phyloP scores from a whole-genome alignment of 495 filamentous ascomycete species.

The Penicillium manginii region DNA sequence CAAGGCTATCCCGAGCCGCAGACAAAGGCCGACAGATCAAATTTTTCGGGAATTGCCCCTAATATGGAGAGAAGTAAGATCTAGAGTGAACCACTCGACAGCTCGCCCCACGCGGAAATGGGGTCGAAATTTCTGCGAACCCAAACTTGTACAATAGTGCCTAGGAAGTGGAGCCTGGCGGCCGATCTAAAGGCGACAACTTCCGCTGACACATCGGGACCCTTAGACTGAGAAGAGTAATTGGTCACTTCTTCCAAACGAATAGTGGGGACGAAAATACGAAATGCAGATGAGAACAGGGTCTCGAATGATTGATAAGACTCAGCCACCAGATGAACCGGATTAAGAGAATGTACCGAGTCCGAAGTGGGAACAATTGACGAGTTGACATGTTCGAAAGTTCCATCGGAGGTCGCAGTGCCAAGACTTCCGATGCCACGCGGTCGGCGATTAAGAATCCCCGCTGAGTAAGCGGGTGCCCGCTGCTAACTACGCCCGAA shows the following conservation, averaged over 20 bases:
- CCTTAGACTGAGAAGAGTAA: too few relatives aligned
- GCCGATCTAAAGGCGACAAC: neutral
- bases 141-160: conserved; percentile 3
- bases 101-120: conserved; percentile 1
- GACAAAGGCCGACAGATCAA: neutral
- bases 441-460: neutral
- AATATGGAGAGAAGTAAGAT: neutral
- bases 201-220: conserved; percentile 11
- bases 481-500: too few relatives aligned
- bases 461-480: conserved; percentile 15
- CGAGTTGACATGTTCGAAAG: too few relatives aligned
- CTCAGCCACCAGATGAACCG: too few relatives aligned
- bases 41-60: neutral
- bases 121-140: conserved; percentile 15
- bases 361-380: too few relatives aligned
- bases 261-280: too few relatives aligned
- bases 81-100: neutral
- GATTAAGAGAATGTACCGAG: neutral
- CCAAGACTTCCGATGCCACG: conserved; percentile 6
- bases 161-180: neutral
- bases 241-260: too few relatives aligned
- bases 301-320: too few relatives aligned
- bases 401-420: conserved; percentile 1
- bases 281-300: neutral
- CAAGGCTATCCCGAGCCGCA: neutral